A percentile compares a stretch with the other conserved stretches of the same genome.
Evolutionary conservation across 2,329 filamentous ascomycete species (phyloP).

Genomic region (Exserohilum turcica): DNA sequence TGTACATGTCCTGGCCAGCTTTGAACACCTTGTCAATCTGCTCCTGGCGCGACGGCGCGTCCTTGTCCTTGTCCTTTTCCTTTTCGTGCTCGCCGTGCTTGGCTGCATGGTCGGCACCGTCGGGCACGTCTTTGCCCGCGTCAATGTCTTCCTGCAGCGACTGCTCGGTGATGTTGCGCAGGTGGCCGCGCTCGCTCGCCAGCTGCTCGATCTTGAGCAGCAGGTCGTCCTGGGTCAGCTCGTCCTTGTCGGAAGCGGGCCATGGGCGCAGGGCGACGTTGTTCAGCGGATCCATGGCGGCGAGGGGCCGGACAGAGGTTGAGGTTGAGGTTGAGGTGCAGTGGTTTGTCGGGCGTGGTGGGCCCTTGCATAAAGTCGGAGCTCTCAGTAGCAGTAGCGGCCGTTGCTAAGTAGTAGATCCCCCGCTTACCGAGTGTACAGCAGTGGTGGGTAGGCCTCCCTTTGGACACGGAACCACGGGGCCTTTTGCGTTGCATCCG

Average conservation of each 20-base stretch:
- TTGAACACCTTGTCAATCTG: conserved; percentile 47
- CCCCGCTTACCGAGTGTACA: conserved; percentile 19
- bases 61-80: conserved; percentile 46
- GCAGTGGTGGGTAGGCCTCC: no score
- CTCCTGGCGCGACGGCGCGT: conserved; percentile 44
- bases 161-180: conserved; percentile 77
- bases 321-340: conserved; percentile 14
- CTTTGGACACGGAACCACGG: conserved; percentile 1
- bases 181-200: conserved; percentile 77
- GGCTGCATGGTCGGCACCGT: conserved; percentile 52
- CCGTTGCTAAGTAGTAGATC: conserved; percentile 13
- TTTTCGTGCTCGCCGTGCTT: conserved; percentile 51
- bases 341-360: conserved; percentile 12
- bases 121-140: conserved; percentile 47
- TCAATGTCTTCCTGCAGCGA: conserved; percentile 72
- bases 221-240: conserved; percentile 61
- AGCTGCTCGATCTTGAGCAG: conserved; percentile 78
- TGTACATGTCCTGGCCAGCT: conserved; percentile 50
- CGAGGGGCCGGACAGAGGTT: conserved; percentile 1
- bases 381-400: conserved; percentile 23
- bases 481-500: conserved; percentile 4
- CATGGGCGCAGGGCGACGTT: conserved; percentile 67
- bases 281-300: conserved; percentile 36
- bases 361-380: conserved; percentile 26
- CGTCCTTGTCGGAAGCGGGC: conserved; percentile 57